Evolutionary conservation across 495 filamentous ascomycete genomes (phyloP).

Genomic region (Amphirosellinia nigrospora): DNA sequence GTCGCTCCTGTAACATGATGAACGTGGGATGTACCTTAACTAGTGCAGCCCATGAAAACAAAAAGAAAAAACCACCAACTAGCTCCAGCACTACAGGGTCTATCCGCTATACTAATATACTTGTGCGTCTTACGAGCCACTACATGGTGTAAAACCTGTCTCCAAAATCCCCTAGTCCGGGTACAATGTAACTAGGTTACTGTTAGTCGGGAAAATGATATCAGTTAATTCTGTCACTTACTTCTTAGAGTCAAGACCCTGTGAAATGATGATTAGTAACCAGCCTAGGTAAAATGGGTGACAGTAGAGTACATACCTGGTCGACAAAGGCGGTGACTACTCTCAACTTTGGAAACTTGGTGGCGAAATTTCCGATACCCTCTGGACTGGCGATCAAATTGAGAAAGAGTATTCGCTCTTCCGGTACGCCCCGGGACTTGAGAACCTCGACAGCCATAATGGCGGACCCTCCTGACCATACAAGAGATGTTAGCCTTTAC

Average conservation of each 20-base stretch:
- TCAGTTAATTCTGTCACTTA: constrained; percentile 48
- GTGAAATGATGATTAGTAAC: constrained; percentile 36
- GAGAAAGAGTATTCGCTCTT: constrained; percentile 92
- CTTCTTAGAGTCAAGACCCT: constrained; percentile 96
- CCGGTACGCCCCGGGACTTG: constrained; percentile 86
- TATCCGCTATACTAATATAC: neutral
- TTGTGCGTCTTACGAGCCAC: constrained; percentile 4
- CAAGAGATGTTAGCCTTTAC: constrained; percentile 14
- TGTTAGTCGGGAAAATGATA: constrained; percentile 31
- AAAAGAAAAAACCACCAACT: neutral
- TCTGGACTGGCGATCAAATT: constrained; percentile 96
- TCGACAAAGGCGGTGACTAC: constrained; percentile 98
- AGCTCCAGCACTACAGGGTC: neutral
- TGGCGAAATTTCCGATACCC: constrained; percentile 86
- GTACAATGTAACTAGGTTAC: constrained; percentile 83
- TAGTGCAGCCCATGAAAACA: neutral
- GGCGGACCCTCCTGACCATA: constrained; percentile 78
- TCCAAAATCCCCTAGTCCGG: constrained; percentile 94
- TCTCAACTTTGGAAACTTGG: constrained; percentile 88
- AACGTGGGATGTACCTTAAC: neutral
- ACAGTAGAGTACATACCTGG: constrained; percentile 50
- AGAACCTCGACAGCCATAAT: constrained; percentile 95
- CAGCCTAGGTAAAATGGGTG: neutral
- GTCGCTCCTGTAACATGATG: constrained; percentile 2
- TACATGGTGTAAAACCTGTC: constrained; percentile 95